phyloP scores from a whole-genome alignment of 352 stramenopile species.

The Phytophthora agathidicida region DNA sequence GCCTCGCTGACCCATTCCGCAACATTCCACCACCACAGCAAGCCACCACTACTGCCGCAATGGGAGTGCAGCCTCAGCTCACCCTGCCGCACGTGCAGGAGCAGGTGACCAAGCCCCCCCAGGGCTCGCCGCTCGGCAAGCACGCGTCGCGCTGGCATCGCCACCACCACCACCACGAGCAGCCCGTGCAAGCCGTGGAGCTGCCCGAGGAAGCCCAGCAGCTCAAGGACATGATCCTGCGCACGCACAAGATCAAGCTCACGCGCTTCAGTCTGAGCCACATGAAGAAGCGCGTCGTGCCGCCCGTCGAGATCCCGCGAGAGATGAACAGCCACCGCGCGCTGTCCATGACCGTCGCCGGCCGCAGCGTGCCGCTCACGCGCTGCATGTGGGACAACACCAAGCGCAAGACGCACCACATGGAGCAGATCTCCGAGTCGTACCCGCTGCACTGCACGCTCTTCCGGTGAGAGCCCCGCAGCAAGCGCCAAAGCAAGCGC shows the following conservation, averaged over 20 bases:
- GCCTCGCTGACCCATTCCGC: conserved; percentile 14
- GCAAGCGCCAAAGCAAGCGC: not conserved
- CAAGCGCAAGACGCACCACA: conserved; percentile 48
- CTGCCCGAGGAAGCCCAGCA: conserved; percentile 50
- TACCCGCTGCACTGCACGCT: conserved; percentile 44
- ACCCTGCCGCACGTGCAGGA: conserved; percentile 31
- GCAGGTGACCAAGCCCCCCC: conserved; percentile 31
- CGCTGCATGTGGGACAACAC: conserved; percentile 66
- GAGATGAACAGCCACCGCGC: conserved; percentile 46
- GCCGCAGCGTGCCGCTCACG: conserved; percentile 61
- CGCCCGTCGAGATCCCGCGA: conserved; percentile 53
- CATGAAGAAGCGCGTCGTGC: conserved; percentile 64
- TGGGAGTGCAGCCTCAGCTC: conserved; percentile 56
- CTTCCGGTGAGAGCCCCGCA: conserved; percentile 30
- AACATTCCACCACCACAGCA: conserved; percentile 27
- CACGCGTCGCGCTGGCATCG: conserved; percentile 39
- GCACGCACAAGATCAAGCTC: conserved; percentile 46
- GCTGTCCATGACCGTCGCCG: conserved; percentile 41
- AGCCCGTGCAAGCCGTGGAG: conserved; percentile 25
- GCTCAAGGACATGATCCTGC: conserved; percentile 64
- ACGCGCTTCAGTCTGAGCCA: conserved; percentile 67
- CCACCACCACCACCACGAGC: conserved; percentile 42
- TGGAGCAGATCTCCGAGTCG: conserved; percentile 59
- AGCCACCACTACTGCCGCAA: conserved; percentile 14
- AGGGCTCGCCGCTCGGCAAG: conserved; percentile 34